Conservation (phyloP, 768 basidiomycete genomes). For the Podaxis sp. region DNA sequence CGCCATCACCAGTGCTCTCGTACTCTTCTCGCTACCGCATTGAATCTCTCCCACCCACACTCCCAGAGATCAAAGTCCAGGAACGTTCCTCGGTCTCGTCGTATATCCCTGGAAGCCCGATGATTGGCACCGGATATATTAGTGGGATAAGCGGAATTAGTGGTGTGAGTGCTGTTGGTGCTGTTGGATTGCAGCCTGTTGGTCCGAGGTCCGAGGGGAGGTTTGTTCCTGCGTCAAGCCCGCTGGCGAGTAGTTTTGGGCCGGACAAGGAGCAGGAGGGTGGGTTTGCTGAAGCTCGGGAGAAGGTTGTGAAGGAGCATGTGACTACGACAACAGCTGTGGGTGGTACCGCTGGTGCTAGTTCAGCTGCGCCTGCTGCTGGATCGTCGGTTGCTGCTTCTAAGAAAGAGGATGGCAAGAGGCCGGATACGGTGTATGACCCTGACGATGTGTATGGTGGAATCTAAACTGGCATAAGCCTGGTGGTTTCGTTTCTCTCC, state of each 20-base stretch:
- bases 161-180: neutral
- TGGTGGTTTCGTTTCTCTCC: neutral
- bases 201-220: slow-evolving; percentile 18
- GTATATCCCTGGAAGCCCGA: slow-evolving; percentile 15
- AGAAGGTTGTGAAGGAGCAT: slow-evolving; percentile 1
- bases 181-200: slow-evolving; percentile 9
- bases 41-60: slow-evolving; percentile 49
- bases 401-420: slow-evolving; percentile 26
- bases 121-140: slow-evolving; percentile 11
- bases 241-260: slow-evolving; percentile 37
- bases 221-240: slow-evolving; percentile 41
- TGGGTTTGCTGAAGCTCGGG: slow-evolving; percentile 5
- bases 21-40: slow-evolving; percentile 39
- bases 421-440: slow-evolving; percentile 58
- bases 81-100: slow-evolving; percentile 43
- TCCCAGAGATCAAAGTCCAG: slow-evolving; percentile 52
- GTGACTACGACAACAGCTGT: neutral
- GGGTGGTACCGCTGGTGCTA: slow-evolving; percentile 1
- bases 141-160: slow-evolving; percentile 9
- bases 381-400: neutral
- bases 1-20: slow-evolving; percentile 34
- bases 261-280: slow-evolving; percentile 12
- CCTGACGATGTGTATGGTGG: slow-evolving; percentile 72
- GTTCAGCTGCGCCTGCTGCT: slow-evolving; percentile 16
- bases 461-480: slow-evolving; percentile 37